Evolutionary conservation across 352 stramenopile species (phyloP).

Genomic region (Peronospora belbahrii): DNA sequence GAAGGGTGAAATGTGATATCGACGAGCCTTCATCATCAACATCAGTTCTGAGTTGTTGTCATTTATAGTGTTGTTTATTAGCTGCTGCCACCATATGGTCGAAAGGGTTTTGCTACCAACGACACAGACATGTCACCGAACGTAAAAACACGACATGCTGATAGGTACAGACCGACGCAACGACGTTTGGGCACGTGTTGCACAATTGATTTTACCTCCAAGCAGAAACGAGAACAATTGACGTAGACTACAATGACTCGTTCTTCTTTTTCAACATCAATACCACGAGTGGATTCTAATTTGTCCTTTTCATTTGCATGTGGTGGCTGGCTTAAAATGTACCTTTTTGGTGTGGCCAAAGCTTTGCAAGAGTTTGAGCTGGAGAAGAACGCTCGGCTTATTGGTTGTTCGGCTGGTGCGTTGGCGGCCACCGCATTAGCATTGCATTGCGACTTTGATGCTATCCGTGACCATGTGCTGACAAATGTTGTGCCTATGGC

Average conservation of each 20-base stretch:
- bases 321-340: conserved; percentile 85
- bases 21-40: not conserved
- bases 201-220: conserved; percentile 12
- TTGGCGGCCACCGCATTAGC: conserved; percentile 62
- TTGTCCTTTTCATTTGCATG: conserved; percentile 82
- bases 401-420: conserved; percentile 73
- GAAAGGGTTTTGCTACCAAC: not conserved
- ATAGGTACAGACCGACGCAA: not conserved
- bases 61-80: too few species aligned
- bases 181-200: too few species aligned
- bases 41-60: too few species aligned
- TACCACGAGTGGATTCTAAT: not conserved
- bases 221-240: too few species aligned
- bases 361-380: conserved; percentile 74
- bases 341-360: conserved; percentile 83
- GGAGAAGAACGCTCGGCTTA: conserved; percentile 47
- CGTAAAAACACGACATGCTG: conserved; percentile 3
- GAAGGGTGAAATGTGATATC: not conserved
- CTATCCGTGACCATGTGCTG: conserved; percentile 59
- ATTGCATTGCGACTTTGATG: conserved; percentile 67
- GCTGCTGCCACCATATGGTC: conserved; percentile 6
- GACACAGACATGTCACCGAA: conserved; percentile 1
- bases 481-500: conserved; percentile 42
- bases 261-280: not conserved
- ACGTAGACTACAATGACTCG: too few species aligned